Evolutionary conservation across 345 rosid genomes (phyloP).

Genomic region (Firmiana major): DNA sequence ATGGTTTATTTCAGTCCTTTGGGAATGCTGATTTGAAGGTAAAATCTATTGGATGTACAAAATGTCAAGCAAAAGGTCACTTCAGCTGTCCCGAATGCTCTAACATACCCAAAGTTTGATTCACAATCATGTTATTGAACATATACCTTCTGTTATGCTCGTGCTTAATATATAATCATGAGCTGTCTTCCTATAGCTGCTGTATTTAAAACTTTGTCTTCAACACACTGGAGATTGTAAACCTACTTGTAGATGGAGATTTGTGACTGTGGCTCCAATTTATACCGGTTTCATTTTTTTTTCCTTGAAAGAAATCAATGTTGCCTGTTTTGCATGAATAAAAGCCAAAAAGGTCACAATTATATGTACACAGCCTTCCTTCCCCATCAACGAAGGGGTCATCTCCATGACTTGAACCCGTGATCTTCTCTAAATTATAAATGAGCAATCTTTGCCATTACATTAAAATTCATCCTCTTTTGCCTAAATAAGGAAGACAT

Average conservation of each 20-base stretch:
- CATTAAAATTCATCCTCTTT: no score
- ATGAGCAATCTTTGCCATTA: no score
- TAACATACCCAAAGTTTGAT: constrained; percentile 24
- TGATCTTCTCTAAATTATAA: no score
- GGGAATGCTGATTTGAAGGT: constrained; percentile 27
- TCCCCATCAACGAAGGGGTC: no score
- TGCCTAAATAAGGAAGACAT: no score
- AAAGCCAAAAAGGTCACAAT: no score
- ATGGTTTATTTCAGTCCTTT: constrained; percentile 35
- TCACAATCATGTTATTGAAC: background rate
- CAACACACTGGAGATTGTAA: background rate
- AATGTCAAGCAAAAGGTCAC: constrained; percentile 66
- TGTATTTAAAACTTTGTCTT: background rate
- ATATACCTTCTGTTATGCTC: background rate
- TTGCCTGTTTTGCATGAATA: no score
- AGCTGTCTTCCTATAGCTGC: background rate
- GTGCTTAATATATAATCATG: background rate
- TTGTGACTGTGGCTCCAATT: background rate
- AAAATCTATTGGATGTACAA: constrained; percentile 42
- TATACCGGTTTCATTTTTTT: background rate
- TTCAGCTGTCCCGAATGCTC: constrained; percentile 77
- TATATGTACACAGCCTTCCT: no score
- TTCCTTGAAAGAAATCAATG: no score
- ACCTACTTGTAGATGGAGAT: constrained; percentile 1
- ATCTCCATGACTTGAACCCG: no score